These are phyloP conservation scores for Phylloporus sp. DNA, from an alignment of 1,284 basidiomycete genomes.

Conservation along the genomic window DNA sequence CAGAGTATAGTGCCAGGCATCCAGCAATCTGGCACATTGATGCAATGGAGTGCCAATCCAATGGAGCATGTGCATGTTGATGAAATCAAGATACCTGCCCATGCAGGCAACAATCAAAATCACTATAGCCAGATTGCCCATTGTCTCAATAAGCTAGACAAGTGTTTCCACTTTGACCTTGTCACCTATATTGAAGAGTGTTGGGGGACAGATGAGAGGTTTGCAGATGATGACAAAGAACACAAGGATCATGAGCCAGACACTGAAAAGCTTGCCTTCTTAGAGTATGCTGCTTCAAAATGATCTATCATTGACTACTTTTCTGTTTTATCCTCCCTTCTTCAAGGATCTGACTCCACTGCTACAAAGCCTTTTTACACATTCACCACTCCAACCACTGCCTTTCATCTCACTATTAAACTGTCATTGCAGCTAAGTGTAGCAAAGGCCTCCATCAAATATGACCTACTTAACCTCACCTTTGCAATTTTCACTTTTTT, in stretches of 20 bases:
- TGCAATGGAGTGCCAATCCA: constrained; percentile 10
- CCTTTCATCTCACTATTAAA: constrained; percentile 11
- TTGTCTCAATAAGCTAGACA: constrained; percentile 6
- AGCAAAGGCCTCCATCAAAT: not conserved
- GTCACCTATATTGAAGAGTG: not conserved
- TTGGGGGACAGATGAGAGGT: not conserved
- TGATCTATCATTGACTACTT: constrained; percentile 11
- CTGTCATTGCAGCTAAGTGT: constrained; percentile 3
- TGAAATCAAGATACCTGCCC: not conserved
- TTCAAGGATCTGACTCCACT: not conserved
- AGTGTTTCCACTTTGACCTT: constrained; percentile 7
- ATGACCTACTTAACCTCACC: constrained; percentile 6
- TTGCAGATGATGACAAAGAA: not conserved
- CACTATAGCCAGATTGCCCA: not conserved
- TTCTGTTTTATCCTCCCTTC: not conserved
- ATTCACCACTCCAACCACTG: constrained; percentile 6
- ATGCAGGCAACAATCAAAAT: not conserved
- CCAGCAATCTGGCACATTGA: not conserved
- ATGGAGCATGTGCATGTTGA: not conserved
- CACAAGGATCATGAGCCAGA: constrained; percentile 1
- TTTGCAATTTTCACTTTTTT: constrained; percentile 1
- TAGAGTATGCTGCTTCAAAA: not conserved
- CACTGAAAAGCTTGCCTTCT: not conserved
- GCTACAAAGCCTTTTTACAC: constrained; percentile 4
- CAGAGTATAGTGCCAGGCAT: not conserved